Conservation (phyloP, 805 yeast species). For the Wickerhamomyces pijperi region DNA sequence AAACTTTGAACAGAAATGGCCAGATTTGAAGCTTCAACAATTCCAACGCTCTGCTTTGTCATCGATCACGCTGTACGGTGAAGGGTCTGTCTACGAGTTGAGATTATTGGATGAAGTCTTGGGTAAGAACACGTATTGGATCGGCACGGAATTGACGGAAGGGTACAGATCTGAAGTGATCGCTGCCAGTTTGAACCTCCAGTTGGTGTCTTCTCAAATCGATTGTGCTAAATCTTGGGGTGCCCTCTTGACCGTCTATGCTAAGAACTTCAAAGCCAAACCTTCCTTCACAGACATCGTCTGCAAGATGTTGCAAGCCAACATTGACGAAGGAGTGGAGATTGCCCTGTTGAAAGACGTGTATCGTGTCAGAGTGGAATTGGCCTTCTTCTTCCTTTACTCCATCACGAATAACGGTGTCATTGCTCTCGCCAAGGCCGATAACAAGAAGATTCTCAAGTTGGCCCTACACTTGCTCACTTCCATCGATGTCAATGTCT, state of each 20-base stretch:
- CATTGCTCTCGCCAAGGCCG: conserved; percentile 5
- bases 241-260: conserved; percentile 58
- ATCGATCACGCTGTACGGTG: conserved; percentile 34
- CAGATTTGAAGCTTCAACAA: conserved; percentile 32
- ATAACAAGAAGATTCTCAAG: conserved; percentile 14
- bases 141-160: conserved; percentile 10
- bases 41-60: conserved; percentile 37
- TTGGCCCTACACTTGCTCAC: conserved; percentile 32
- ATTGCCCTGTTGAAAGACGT: conserved; percentile 36
- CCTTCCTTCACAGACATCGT: conserved; percentile 29
- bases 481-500: conserved; percentile 38
- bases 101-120: conserved; percentile 53
- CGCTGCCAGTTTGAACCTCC: conserved; percentile 50
- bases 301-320: conserved; percentile 37
- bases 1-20: conserved; percentile 39
- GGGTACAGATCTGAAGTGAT: conserved; percentile 39
- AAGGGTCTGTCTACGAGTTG: conserved; percentile 45
- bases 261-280: conserved; percentile 27
- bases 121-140: conserved; percentile 33
- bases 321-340: conserved; percentile 39
- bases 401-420: conserved; percentile 5
- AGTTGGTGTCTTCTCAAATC: conserved; percentile 55
- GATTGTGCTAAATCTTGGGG: conserved; percentile 68
- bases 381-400: conserved; percentile 37
- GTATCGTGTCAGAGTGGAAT: conserved; percentile 52